Base-by-base conservation (phyloP, 2,329 filamentous ascomycete genomes). In the Cryphonectria parasitica region DNA sequence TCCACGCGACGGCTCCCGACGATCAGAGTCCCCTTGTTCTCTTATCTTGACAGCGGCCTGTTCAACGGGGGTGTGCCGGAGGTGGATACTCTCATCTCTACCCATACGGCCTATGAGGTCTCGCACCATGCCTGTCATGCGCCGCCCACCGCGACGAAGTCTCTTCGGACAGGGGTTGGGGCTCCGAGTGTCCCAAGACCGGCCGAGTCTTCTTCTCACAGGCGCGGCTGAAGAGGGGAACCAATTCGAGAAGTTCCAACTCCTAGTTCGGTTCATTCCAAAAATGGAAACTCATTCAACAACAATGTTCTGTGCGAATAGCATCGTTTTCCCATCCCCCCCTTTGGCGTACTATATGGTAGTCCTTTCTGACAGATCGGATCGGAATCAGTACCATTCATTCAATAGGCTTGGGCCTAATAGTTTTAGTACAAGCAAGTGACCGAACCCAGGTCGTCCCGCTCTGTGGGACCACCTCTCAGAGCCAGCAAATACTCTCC, bases 41-140 rank as follows among this genome's bases (percentile, higher is more conserved):
- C 28, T 58, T 31, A 58, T 58, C 28, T 19, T 22, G 54, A 58
- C 54, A 58, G 54, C 54, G 54, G 54, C 28, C 19, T 15, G 28
- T 31, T 64, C n/a, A 64, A 68, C 63, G 52, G 71, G 43, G 52
- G 65, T 65, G 68, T 68, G 64, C 71, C 68, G 68, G 63, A 68
- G 67, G 56, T 67, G 70, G 64, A 43, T 63, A 60, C 56, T 41
- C 34, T 66, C 71, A 64, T 54, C 70, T 68, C 49, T 66, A 28
- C 54, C 43, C 28, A 39, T 41, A 43, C 58, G 39, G 68, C 71
- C 71, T 72, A 72, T 72, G 61, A 68, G 71, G 62, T 68, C 43
- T 49, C 65, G 60, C 41, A 52, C 54, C 41, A 49, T 28, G 68
- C 71, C 62, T 67, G 67, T 70, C 61, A 68, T 58, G 60, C 31